phyloP scores from a whole-genome alignment of 805 yeast species.

The Candida pini region DNA sequence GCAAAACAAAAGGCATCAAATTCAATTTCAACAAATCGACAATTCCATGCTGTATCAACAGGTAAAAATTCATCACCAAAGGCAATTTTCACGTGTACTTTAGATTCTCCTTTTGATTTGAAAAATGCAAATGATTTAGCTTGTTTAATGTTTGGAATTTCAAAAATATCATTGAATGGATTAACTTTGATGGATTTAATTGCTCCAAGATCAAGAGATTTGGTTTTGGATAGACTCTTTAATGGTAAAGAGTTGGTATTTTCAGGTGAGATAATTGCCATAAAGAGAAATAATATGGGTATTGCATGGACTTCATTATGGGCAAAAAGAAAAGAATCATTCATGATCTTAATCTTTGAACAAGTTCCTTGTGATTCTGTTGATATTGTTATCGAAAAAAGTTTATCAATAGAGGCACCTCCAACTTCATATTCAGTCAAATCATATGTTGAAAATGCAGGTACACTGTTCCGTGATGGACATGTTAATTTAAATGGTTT shows the following conservation, averaged over 20 bases:
- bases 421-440: conserved; percentile 17
- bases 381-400: conserved; percentile 46
- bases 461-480: conserved; percentile 17
- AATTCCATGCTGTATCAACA: conserved; percentile 58
- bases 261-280: conserved; percentile 82
- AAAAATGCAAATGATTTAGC: conserved; percentile 88
- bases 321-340: conserved; percentile 72
- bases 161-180: conserved; percentile 54
- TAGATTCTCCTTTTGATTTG: conserved; percentile 70
- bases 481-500: conserved; percentile 13
- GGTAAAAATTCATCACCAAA: conserved; percentile 70
- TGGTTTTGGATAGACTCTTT: conserved; percentile 54
- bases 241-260: conserved; percentile 48
- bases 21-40: conserved; percentile 11
- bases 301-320: conserved; percentile 84
- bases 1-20: conserved; percentile 28
- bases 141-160: conserved; percentile 78
- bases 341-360: conserved; percentile 80
- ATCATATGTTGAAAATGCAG: conserved; percentile 18
- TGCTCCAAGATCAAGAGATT: conserved; percentile 68
- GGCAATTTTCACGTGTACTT: conserved; percentile 77
- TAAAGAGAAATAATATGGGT: conserved; percentile 58
- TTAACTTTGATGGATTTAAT: conserved; percentile 69
- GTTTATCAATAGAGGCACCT: conserved; percentile 13
- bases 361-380: conserved; percentile 73